Base-by-base conservation (phyloP, 2,329 filamentous ascomycete genomes). In the Ophiostoma himal-ulmi region DNA sequence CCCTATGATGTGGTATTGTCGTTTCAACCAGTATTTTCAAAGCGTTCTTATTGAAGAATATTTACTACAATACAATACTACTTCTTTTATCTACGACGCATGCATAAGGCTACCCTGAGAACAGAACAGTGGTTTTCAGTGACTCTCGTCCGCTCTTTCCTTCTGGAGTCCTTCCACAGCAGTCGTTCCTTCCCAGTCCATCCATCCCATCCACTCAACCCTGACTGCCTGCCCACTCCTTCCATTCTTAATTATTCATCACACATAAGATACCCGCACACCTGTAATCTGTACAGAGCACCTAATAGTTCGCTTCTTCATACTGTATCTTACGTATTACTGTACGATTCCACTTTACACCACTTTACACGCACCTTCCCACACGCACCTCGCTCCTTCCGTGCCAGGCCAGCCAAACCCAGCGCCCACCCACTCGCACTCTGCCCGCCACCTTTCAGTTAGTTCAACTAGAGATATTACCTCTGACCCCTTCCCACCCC, bases 401-500 rank as follows among this genome's bases (percentile, higher is more conserved):
- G 17, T 36, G 65, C 54, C 48, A 67, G 52, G 39, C 14, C 39
- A 17, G 41, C 41, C 14, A 44, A 44, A 17, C 41, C 41, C 41
- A 44, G 17, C 41, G 52, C 48, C 60, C 67, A 60, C 52, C 66
- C 57, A 36, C 36, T 30, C 36, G 36, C 67, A 20, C 11, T 36
- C 66, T 67, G 54, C 70, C 57, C 60, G 30, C 41, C 60, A 57
- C 60, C 26, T 48, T 39, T 34, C 62, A 48, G 10, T 6, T 39
- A 7, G 14, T 48, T 5, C 20, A 17, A 20, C 17, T 13, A 14
- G 44, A 48, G 44, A 48, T 48, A 48, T 20, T 17, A 48, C n/a
- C 65, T 52, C 57, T 70, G 44, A 48, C n/a, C 65, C 65, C 57
- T 70, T 70, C 70, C 44, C 62, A 52, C 70, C 69, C 52, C 72